Evolutionary conservation across 331 rosid genomes (phyloP).

Genomic region (Saraca asoca): DNA sequence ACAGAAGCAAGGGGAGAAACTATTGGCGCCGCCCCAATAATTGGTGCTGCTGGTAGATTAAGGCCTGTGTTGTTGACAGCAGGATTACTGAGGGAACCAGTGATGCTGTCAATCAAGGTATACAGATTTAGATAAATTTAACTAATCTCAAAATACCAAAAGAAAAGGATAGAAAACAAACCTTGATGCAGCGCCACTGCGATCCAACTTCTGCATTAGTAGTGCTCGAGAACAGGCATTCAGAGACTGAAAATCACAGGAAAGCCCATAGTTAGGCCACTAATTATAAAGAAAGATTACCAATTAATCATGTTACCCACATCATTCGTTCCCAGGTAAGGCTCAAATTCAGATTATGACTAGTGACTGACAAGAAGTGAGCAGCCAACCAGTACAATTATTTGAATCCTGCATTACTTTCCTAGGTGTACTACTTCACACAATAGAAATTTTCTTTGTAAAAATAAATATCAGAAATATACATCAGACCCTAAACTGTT

Average conservation of each 20-base stretch:
- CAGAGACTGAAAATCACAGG: constrained; percentile 63
- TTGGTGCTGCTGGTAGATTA: constrained; percentile 48
- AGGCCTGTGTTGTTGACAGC: constrained; percentile 51
- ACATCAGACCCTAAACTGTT: not conserved
- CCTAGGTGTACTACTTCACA: not conserved
- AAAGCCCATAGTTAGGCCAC: constrained; percentile 19
- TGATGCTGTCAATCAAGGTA: constrained; percentile 52
- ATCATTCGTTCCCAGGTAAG: not conserved
- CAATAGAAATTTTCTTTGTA: no score
- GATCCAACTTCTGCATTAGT: constrained; percentile 97
- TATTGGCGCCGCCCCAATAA: constrained; percentile 42
- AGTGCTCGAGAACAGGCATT: constrained; percentile 88
- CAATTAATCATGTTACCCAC: constrained; percentile 9
- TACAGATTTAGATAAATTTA: constrained; percentile 31
- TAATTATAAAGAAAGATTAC: not conserved
- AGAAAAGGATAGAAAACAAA: no score
- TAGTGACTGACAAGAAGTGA: not conserved
- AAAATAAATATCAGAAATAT: not conserved
- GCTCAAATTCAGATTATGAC: constrained; percentile 17
- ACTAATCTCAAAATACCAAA: constrained; percentile 17
- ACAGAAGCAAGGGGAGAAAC: constrained; percentile 47
- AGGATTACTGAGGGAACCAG: constrained; percentile 59
- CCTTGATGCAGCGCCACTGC: constrained; percentile 79
- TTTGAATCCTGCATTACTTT: not conserved
- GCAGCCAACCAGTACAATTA: not conserved